Base-by-base conservation (phyloP, 2,329 filamentous ascomycete genomes). In the Endoconidiophora laricicola region DNA sequence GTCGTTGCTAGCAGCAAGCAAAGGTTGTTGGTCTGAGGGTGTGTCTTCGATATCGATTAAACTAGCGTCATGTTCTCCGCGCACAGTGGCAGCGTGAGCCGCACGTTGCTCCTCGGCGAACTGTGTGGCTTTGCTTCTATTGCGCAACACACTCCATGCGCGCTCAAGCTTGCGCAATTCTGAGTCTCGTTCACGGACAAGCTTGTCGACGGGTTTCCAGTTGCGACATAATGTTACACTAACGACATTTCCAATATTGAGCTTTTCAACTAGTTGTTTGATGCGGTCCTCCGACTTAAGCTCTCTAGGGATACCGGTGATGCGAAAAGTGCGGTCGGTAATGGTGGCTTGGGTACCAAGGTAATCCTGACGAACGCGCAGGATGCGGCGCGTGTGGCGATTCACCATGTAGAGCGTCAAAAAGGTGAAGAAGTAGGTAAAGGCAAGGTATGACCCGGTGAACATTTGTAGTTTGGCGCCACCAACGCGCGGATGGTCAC, bases 291-390 rank as follows among this genome's bases (percentile, higher is more conserved):
- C 90, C 0, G 83, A 83, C 52, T 85, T 76, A 53, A 96, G 66
- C 22, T 90, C 79, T 3, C 65, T 61, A 0, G 93, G 91, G 20
- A 98, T 90, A 0, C 90, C 90, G 0, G 90, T 91, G 16, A 98
- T 67, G 22, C 86, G 81, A 58, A 98, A 88, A 0, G 91, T 98
- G 29, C 88, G 79, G 64, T 98, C 91, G 1, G 91, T 96, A 47
- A 95, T 78, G n/a, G 90, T 96, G 0, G 84, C 88, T 63, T 96
- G 90, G 20, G 81, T 86, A 10, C 91, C 91, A 7, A 98, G 73
- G 60, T 95, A 98, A 52, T 87, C 79, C 63, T 98, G 91, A 22
- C 91, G 74, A 26, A 90, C 76, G 51, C 81, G 76, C 56, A 96
- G 93, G 48, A 98, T 82, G 53, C 79, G 82, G 57, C 82, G 78